Percentiles rank a stretch among this genome's conserved stretches.
Evolutionary conservation across 2,329 filamentous ascomycete genomes (phyloP).

Genomic region (Periconia sp.): DNA sequence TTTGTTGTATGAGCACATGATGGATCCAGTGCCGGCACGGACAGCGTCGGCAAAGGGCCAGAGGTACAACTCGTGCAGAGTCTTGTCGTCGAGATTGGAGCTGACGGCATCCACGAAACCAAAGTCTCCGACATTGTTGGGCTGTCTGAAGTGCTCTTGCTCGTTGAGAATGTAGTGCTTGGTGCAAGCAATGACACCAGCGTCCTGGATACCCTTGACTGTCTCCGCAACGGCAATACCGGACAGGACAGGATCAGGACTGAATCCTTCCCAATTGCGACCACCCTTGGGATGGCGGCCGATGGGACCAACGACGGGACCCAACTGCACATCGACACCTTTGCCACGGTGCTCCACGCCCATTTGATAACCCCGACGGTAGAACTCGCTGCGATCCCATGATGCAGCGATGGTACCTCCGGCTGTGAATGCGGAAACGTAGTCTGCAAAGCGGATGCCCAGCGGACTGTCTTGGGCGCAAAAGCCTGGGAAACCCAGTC

Average conservation of each 20-base stretch:
- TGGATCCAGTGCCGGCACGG: slow-evolving; percentile 51
- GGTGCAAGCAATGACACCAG: slow-evolving; percentile 75
- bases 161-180: slow-evolving; percentile 61
- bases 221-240: slow-evolving; percentile 72
- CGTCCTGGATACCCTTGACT: slow-evolving; percentile 77
- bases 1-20: slow-evolving; percentile 70
- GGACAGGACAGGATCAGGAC: slow-evolving; percentile 74
- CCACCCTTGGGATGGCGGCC: slow-evolving; percentile 69
- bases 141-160: slow-evolving; percentile 72
- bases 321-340: slow-evolving; percentile 68
- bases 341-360: slow-evolving; percentile 74
- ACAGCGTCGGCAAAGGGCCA: slow-evolving; percentile 60
- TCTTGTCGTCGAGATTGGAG: slow-evolving; percentile 65
- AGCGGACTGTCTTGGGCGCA: slow-evolving; percentile 87
- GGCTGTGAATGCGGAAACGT: slow-evolving; percentile 77
- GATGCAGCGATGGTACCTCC: slow-evolving; percentile 81
- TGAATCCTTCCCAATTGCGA: slow-evolving; percentile 52
- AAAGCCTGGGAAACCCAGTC: slow-evolving; percentile 70
- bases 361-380: slow-evolving; percentile 70
- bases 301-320: slow-evolving; percentile 74
- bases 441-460: slow-evolving; percentile 77
- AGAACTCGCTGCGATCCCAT: slow-evolving; percentile 73
- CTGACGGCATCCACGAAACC: slow-evolving; percentile 64
- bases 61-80: slow-evolving; percentile 65
- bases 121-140: slow-evolving; percentile 58